A percentile compares a stretch with the other conserved stretches of the same genome.
Evolutionary conservation across 2,329 filamentous ascomycete genomes (phyloP).

Genomic region (Aureobasidium sp.): DNA sequence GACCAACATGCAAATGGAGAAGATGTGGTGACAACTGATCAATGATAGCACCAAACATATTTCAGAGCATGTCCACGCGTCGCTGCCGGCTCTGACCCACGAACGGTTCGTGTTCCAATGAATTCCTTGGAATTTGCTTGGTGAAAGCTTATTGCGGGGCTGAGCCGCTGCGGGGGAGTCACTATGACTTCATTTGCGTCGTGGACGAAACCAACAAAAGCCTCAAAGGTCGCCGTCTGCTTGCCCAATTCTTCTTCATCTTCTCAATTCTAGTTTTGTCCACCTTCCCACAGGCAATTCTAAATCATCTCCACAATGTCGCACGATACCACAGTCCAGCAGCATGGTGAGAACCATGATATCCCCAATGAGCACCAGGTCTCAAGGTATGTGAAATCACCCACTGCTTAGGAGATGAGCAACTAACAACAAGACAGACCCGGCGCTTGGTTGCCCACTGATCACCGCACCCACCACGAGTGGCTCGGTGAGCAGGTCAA

Average conservation of each 20-base stretch:
- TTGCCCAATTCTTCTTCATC: background rate
- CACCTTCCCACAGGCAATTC: background rate
- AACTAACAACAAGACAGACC: slow-evolving; percentile 28
- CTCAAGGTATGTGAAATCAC: slow-evolving; percentile 33
- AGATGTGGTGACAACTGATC: too few relatives aligned
- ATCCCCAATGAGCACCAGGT: slow-evolving; percentile 44
- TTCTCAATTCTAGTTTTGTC: background rate
- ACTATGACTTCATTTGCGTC: slow-evolving; percentile 1
- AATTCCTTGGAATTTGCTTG: slow-evolving; percentile 11
- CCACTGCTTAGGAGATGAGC: background rate
- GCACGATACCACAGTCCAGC: slow-evolving; percentile 5
- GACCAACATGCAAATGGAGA: too few relatives aligned
- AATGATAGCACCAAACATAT: background rate
- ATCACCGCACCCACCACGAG: slow-evolving; percentile 53
- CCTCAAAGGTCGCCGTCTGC: background rate
- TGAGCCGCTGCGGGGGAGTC: background rate
- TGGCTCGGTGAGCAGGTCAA: slow-evolving; percentile 53
- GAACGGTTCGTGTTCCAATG: background rate
- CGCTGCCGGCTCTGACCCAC: background rate
- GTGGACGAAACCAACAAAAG: background rate
- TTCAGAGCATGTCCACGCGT: background rate
- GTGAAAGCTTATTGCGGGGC: background rate
- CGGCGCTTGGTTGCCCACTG: slow-evolving; percentile 55
- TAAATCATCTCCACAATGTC: background rate
- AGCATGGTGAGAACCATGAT: slow-evolving; percentile 20